These are phyloP conservation scores for Crepidotus sp. DNA, from an alignment of 1,284 basidiomycete species.

Conservation along the genomic window DNA sequence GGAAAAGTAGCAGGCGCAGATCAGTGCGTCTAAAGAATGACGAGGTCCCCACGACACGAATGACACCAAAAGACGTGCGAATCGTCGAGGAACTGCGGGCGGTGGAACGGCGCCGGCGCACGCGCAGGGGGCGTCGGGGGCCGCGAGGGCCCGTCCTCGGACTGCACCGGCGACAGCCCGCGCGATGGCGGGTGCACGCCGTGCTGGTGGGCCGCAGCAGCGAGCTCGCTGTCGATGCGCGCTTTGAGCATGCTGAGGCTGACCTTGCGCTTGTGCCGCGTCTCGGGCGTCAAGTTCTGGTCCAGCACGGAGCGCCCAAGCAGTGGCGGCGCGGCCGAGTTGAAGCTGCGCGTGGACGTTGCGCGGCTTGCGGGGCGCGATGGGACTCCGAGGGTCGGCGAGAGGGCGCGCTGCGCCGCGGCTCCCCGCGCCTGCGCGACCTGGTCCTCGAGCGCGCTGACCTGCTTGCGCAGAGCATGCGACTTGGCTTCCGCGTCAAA, in stretches of 20 bases:
- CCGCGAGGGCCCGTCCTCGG: slow-evolving; percentile 14
- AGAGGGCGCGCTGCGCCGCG: slow-evolving; percentile 32
- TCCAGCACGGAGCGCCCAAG: slow-evolving; percentile 50
- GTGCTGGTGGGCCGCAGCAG: slow-evolving; percentile 22
- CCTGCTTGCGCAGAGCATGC: slow-evolving; percentile 65
- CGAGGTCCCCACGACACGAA: slow-evolving; percentile 68
- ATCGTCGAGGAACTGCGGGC: slow-evolving; percentile 71
- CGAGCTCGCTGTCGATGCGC: slow-evolving; percentile 72
- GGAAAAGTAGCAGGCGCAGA: too few relatives aligned
- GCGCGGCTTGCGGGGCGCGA: slow-evolving; percentile 41
- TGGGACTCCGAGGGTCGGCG: slow-evolving; percentile 33
- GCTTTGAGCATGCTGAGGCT: slow-evolving; percentile 85
- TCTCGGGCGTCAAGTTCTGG: slow-evolving; percentile 62
- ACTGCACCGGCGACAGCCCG: slow-evolving; percentile 43
- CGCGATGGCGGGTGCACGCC: slow-evolving; percentile 33
- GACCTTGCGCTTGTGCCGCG: slow-evolving; percentile 75
- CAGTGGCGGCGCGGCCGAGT: slow-evolving; percentile 33
- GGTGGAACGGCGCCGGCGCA: slow-evolving; percentile 23
- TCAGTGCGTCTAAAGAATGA: slow-evolving; percentile 22
- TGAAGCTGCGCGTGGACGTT: slow-evolving; percentile 33
- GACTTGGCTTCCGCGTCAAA: slow-evolving; percentile 65
- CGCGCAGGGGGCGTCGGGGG: slow-evolving; percentile 5
- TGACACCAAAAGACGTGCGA: slow-evolving; percentile 81
- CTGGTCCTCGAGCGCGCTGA: slow-evolving; percentile 55
- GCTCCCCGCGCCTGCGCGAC: slow-evolving; percentile 36